Evolutionary conservation across 1,284 basidiomycete species (phyloP), one percentile per base, ranked within the genome.

Genomic region (Tylopilus orsonianus): DNA sequence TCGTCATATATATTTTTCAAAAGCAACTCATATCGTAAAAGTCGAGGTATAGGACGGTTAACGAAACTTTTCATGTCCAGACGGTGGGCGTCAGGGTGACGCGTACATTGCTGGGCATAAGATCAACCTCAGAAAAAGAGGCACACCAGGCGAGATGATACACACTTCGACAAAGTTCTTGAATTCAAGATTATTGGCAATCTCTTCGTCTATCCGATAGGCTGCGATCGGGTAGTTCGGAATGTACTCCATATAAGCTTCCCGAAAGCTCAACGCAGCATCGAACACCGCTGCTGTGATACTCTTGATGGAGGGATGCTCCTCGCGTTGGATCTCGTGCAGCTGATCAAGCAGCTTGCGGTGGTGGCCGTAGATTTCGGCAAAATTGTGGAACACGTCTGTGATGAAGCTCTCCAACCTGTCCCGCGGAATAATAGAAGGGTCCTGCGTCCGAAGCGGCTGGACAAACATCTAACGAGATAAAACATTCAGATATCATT

Each of bases 171-270:
- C 78, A 64, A 98, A 96, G 0, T 73, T 70, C 53, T 81, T 86
- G 72, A 99, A 97, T 4, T 77, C 72, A 0, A 77, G 74, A 62
- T 97, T 99, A 46, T 75, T 83, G 22, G 74, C 78, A 71, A 85
- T 84, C 72, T 98, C 96, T 41, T 94, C 87, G 49, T 94, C 91
- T 48, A 98, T 88, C 48, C 89, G 78, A 64, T 92, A 93, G 30
- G 89, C 90, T 5, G 95, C 94, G 46, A 97, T 90, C 1, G 96
- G 95, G 64, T 97, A 97, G 68, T 95, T 89, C 5, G 92, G 87
- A 37, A 94, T 87, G 60, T 97, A 98, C 58, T 91, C 85, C 77
- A 92, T 82, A 67, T 99, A 99, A 13, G 90, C 90, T 43, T 94
- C 89, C 10, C 89, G 81, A 79, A 96, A 98, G 64, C 95, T 92